A percentile compares a stretch with the other conserved stretches of the same genome.
phyloP scores from a whole-genome alignment of 1,284 basidiomycete genomes.

The Ceratobasidium sp. region DNA sequence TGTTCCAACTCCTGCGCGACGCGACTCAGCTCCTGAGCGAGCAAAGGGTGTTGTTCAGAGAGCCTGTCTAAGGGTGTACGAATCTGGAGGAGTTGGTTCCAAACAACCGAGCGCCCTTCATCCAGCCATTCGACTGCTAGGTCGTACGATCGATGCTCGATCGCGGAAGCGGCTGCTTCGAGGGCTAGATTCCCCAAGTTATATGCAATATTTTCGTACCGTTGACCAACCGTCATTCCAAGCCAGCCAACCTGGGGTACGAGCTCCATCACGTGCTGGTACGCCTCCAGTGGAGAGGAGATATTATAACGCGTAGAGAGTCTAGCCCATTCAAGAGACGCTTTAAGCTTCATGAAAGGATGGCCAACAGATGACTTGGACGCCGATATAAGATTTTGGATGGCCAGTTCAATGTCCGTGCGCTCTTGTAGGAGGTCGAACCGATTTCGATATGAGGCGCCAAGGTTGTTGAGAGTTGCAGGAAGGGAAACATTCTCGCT shows the following conservation, averaged over 20 bases:
- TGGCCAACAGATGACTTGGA: too few relatives aligned
- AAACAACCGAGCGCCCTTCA: conserved; percentile 55
- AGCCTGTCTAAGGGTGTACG: conserved; percentile 49
- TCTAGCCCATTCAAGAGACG: neutral
- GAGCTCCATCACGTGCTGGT: neutral
- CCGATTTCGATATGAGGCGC: too few relatives aligned
- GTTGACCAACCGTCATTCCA: neutral
- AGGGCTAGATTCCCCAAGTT: conserved; percentile 45
- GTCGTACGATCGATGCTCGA: conserved; percentile 56
- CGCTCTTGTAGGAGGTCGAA: too few relatives aligned
- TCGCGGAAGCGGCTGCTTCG: conserved; percentile 59
- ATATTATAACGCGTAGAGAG: neutral
- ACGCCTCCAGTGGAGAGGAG: neutral
- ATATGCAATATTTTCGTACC: neutral
- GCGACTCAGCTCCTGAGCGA: neutral
- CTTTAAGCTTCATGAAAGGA: neutral
- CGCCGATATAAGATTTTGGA: too few relatives aligned
- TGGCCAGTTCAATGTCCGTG: too few relatives aligned
- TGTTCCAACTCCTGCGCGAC: neutral
- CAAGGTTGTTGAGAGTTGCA: too few relatives aligned
- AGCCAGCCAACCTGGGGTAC: neutral
- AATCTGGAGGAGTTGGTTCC: conserved; percentile 53
- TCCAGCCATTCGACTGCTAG: conserved; percentile 58
- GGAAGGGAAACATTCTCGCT: too few relatives aligned
- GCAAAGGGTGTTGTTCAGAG: neutral